Conservation (phyloP, 768 basidiomycete species). For the Sarcodon sp. region DNA sequence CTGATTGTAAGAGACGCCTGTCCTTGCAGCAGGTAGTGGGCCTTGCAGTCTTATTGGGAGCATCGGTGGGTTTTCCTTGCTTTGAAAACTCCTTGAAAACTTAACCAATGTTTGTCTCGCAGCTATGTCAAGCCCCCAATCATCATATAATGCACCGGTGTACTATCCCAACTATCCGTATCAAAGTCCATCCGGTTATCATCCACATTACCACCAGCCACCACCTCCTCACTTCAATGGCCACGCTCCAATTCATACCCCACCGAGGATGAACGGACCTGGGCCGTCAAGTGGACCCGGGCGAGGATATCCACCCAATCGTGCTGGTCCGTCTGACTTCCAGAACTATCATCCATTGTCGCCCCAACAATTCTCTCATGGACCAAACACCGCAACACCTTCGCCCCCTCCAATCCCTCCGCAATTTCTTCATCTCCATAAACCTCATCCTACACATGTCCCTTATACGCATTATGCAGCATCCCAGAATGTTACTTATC, state of each 20-base stretch:
- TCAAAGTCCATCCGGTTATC: conserved; percentile 6
- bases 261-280: conserved; percentile 20
- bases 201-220: conserved; percentile 10
- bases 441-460: conserved; percentile 15
- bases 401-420: conserved; percentile 14
- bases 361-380: conserved; percentile 23
- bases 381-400: conserved; percentile 14
- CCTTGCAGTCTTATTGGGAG: too few relatives aligned
- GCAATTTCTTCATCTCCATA: conserved; percentile 17
- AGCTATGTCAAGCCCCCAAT: neutral
- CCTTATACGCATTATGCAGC: conserved; percentile 16
- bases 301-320: conserved; percentile 20
- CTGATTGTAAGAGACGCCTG: too few relatives aligned
- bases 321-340: conserved; percentile 25
- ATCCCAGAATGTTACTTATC: conserved; percentile 18
- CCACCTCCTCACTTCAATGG: conserved; percentile 20
- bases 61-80: neutral
- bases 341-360: conserved; percentile 23
- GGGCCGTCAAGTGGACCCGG: conserved; percentile 10
- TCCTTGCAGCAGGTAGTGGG: too few relatives aligned
- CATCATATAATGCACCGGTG: neutral
- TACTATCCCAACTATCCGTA: conserved; percentile 22
- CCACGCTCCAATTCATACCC: conserved; percentile 21
- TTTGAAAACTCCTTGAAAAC: neutral
- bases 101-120: neutral